Evolutionary conservation across 805 yeast species (phyloP).

Genomic region (Kluyveromyces aestuarii): DNA sequence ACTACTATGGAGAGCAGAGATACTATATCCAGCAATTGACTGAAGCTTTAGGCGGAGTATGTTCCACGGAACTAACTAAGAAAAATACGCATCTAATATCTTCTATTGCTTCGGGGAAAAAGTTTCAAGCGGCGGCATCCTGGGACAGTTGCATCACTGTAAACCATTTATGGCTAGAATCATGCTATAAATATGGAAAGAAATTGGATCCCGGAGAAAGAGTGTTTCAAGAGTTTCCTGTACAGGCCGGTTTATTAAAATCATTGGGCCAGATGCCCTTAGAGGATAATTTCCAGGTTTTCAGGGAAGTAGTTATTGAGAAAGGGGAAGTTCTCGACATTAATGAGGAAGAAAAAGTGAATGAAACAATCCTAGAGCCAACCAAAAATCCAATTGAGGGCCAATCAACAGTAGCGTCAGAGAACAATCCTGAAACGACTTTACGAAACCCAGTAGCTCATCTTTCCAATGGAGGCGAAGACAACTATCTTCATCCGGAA

Average conservation of each 20-base stretch:
- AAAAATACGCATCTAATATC: constrained; percentile 67
- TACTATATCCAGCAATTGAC: constrained; percentile 57
- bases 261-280: constrained; percentile 10
- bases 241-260: constrained; percentile 8
- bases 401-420: not conserved
- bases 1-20: constrained; percentile 81
- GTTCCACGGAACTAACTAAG: constrained; percentile 54
- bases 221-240: constrained; percentile 4
- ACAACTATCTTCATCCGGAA: not conserved
- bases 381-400: not conserved
- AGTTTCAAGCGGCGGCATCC: constrained; percentile 60
- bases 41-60: constrained; percentile 62
- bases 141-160: constrained; percentile 50
- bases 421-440: not conserved
- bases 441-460: too few species aligned
- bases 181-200: constrained; percentile 37
- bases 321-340: not conserved
- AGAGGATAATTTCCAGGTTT: not conserved
- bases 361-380: not conserved
- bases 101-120: constrained; percentile 59
- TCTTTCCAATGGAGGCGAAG: not conserved
- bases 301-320: not conserved
- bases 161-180: constrained; percentile 87
- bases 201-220: constrained; percentile 7
- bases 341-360: not conserved